Evolutionary conservation across 495 filamentous ascomycete species (phyloP), one percentile per base, ranked within the genome.

Genomic region (Massariosphaeria phaeospora): DNA sequence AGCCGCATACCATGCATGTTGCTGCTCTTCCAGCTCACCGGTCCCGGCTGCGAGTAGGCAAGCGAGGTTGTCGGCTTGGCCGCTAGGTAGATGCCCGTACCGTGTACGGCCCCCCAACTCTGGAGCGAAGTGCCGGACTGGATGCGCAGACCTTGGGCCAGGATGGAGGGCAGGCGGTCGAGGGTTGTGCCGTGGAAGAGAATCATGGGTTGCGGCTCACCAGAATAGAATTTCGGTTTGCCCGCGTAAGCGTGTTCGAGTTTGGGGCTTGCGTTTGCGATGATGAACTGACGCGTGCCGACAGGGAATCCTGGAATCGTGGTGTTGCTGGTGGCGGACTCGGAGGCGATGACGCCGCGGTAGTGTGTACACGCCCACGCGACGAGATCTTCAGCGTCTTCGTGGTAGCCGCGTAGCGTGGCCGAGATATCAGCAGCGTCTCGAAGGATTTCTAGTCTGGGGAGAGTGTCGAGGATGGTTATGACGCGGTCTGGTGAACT

Each of bases 181-280:
- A 63, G 40, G 0, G 61, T 57, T 3, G 69, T 71, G 30, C 69
- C 69, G 53, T 71, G 69, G 57, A 69, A 71, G 27, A 67, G 55
- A 8, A 71, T 57, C 2, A 49, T 53, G 1, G 59, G 62, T 2
- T 2, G 10, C 12, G 34, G 44, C 23, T 36, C 48, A n/a, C n/a
- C n/a, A n/a, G n/a, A n/a, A 10, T 17, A 18, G 7, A 23, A 18
- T 15, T 17, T 12, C 10, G 62, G 7, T 20, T 57, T 55, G 13
- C 34, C 18, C 1, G 58, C 39, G 43, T 68, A 70, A 3, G 38
- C 42, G 18, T 2, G 21, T 42, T 71, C 69, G 10, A 59, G 34
- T 23, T 55, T 52, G 2, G 67, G 69, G 15, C 31, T 23, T 0
- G 60, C 59, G 53, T 64, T 70, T 2, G 67, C 64, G 15, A 70